These are phyloP conservation scores for Artemisia tridentata DNA, from an alignment of 129 eudicot genomes.

Conservation along the genomic window DNA sequence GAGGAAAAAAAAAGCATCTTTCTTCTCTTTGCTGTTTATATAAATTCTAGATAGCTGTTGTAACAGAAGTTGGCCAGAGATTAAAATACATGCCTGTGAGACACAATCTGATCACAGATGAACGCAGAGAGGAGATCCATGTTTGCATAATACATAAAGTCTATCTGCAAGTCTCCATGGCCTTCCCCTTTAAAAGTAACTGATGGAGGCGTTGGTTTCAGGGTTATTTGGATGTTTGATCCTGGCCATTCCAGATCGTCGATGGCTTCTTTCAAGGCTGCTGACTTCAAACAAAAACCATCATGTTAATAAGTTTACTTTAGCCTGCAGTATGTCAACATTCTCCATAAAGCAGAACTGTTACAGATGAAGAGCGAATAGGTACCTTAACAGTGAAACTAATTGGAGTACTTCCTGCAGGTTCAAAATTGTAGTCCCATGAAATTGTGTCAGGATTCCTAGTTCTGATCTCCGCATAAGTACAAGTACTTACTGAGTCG, in stretches of 20 bases:
- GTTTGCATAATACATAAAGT: slow-evolving; percentile 41
- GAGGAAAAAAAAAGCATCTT: not conserved
- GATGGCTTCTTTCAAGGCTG: slow-evolving; percentile 94
- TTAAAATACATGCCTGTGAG: slow-evolving; percentile 54
- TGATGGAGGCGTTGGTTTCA: slow-evolving; percentile 83
- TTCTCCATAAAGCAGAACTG: not conserved
- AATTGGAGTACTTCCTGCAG: slow-evolving; percentile 87
- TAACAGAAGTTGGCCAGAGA: not conserved
- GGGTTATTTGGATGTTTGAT: slow-evolving; percentile 70
- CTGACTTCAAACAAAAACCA: slow-evolving; percentile 50
- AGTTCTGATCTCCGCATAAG: slow-evolving; percentile 92
- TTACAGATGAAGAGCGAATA: slow-evolving; percentile 11
- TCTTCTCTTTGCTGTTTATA: not conserved
- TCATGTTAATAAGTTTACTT: not conserved
- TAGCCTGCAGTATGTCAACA: slow-evolving; percentile 1
- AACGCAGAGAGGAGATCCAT: slow-evolving; percentile 81
- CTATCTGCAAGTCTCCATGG: slow-evolving; percentile 94
- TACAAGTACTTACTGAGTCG: slow-evolving; percentile 75
- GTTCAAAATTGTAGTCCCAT: slow-evolving; percentile 98
- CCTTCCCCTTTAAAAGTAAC: slow-evolving; percentile 96
- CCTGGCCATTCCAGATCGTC: slow-evolving; percentile 99
- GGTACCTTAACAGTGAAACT: slow-evolving; percentile 87
- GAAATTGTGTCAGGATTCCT: slow-evolving; percentile 90
- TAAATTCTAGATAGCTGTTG: not conserved
- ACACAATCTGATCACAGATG: slow-evolving; percentile 63